phyloP scores from a whole-genome alignment of 306 rosid species.

The Rosa multiflora region DNA sequence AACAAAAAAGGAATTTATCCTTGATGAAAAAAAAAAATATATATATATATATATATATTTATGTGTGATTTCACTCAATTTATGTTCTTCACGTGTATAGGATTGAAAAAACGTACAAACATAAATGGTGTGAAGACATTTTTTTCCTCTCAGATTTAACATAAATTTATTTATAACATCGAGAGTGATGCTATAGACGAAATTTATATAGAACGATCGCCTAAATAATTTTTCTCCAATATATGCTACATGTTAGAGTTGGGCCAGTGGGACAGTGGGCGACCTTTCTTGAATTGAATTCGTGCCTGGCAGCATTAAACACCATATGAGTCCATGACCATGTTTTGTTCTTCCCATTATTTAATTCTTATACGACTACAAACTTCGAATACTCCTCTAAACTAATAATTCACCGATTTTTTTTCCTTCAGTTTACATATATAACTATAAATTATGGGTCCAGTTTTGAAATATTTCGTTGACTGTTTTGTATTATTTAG shows the following conservation, averaged over 20 bases:
- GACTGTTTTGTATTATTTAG: background rate
- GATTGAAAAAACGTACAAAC: too few species aligned
- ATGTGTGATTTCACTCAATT: too few species aligned
- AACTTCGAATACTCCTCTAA: background rate
- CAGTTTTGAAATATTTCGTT: conserved; percentile 6
- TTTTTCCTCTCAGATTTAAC: too few species aligned
- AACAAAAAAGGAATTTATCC: too few species aligned
- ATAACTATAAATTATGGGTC: background rate
- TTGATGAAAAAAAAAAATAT: too few species aligned
- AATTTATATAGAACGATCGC: background rate
- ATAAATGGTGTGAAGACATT: too few species aligned
- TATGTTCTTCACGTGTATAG: too few species aligned
- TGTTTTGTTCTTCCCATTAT: background rate
- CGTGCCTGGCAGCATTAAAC: background rate
- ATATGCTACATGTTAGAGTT: background rate
- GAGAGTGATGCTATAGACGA: too few species aligned
- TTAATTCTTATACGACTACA: background rate
- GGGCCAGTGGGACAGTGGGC: background rate
- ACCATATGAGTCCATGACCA: background rate
- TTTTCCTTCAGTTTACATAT: background rate
- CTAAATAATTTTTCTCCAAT: background rate
- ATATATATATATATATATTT: too few species aligned
- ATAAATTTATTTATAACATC: too few species aligned
- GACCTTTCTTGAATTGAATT: background rate
- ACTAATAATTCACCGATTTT: background rate